Base-by-base conservation (phyloP, 768 basidiomycete genomes). In the Crassisporium funariophilum region DNA sequence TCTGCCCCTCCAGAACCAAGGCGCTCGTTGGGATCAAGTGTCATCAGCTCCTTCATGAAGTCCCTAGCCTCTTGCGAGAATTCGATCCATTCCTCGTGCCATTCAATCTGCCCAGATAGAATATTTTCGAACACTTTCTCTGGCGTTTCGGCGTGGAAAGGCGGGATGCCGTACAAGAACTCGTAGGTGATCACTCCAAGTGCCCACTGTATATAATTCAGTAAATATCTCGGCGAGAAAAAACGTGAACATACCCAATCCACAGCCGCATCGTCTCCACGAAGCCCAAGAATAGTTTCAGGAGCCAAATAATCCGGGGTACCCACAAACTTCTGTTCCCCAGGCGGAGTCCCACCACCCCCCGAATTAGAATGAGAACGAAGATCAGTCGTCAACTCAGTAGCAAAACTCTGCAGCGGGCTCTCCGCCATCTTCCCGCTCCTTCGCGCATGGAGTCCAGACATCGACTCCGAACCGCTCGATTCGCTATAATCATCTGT, bases 51-150 rank as follows among this genome's bases (percentile, higher is more conserved):
- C 59, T 84, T 78, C 82, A 98, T 95, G 59, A 99, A 89, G 64
- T 98, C 90, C 44, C 83, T 83, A 19, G 89, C 89, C 61, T 95
- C 92, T 10, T 80, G 77, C 11, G 91, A 91, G 56, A 84, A 83
- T 46, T 94, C 91, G 13, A 94, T 72, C 76, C 86, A 91, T 34
- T 95, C 93, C 55, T 97, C 93, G 63, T 97, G 90, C 95, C 95
- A 99, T 49, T 95, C 87, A 60, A 98, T 79, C 22, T 88, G 84
- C 4, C 94, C 86, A 9, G 95, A 97, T 16, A 98, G 77, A 60
- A 98, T 98, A 63, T 98, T 98, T 70, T 97, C 95, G 59, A 99
- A 98, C 4, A 99, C 95, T 68, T 89, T 91, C 65, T 97, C 94
- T 0, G 97, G 95, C 6, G 91, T 90, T 50, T 98, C 94, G 38